phyloP scores from a whole-genome alignment of 306 rosid genomes.

The Gynostemma pentaphyllum region DNA sequence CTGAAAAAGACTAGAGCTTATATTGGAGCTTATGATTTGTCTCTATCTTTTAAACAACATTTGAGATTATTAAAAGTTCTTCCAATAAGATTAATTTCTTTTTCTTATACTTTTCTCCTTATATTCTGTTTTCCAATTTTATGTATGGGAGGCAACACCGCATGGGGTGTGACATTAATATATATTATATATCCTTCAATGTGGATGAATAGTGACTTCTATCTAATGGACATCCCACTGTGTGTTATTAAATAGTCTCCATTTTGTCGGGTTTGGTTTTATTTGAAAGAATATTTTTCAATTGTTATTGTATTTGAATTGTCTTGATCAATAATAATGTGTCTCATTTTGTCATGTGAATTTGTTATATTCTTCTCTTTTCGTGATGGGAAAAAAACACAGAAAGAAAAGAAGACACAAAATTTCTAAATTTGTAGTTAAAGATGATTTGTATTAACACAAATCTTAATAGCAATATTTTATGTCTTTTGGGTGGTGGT shows the following conservation, averaged over 20 bases:
- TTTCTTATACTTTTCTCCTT: background rate
- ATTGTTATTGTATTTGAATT: background rate
- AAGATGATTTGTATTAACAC: too few species aligned
- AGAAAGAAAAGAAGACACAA: too few species aligned
- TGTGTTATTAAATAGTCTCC: background rate
- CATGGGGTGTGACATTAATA: background rate
- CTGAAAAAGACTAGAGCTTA: background rate
- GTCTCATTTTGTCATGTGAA: too few species aligned
- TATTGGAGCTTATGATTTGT: background rate
- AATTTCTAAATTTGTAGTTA: too few species aligned
- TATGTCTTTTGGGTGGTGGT: too few species aligned
- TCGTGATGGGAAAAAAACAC: too few species aligned
- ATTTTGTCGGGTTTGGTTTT: background rate
- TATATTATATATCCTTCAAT: background rate
- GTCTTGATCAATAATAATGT: too few species aligned
- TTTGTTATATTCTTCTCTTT: too few species aligned
- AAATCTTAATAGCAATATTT: too few species aligned
- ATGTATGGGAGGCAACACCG: constrained; percentile 4
- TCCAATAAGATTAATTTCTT: background rate
- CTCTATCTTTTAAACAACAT: background rate
- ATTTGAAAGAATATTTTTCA: background rate
- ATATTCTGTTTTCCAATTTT: background rate
- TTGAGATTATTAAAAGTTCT: background rate
- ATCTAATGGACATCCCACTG: background rate
- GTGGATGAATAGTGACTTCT: background rate